Base-by-base conservation (phyloP, 345 rosid species). In the Brassica carinata region DNA sequence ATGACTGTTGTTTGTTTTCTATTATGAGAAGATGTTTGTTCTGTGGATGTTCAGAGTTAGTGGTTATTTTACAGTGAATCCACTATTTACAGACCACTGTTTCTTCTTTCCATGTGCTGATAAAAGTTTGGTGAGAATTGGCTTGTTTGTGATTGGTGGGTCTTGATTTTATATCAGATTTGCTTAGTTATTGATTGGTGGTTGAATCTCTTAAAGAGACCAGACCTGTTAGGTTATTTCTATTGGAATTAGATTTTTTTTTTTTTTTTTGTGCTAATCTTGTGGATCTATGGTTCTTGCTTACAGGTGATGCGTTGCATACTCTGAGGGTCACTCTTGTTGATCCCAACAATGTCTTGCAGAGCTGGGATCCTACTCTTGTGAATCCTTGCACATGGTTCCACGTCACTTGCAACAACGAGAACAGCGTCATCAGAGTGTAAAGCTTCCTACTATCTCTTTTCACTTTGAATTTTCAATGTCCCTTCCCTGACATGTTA, bases 321-420 rank as follows among this genome's bases (percentile, higher is more conserved):
- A 91, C 86, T 83, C 84, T 93, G 64, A 85, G 97, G 77, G 83
- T 87, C 76, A 90, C 84, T 82, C 78, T 95, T 76, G 74, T 68
- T 78, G 99, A 95, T 88, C 99, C 99, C 11, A 89, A 87, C 85
- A 93, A 89, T 86, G 96, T 95, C 69, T 88, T 95, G 75, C 98
- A 93, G 83, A 95, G 99, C 83, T 95, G 99, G 99, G 99, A 95
- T 84, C 94, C 97, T 64, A 93, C 97, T 23, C 99, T 95, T 76
- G 99, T 93, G 78, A 91, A 93, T 76, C 98, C 98, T 59, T 93
- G 99, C 83, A 93, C 99, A 9, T 95, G 99, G 99, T 93, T 92
- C 81, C 99, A 95, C 66, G 96, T 95, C 64, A 93, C 98, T 13
- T 95, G 99, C 77, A 90, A 95, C 89, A 91, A 90, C 77, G 99